These are phyloP conservation scores for Fusarium succisae DNA, from an alignment of 2,329 filamentous ascomycete genomes.

Conservation along the genomic window DNA sequence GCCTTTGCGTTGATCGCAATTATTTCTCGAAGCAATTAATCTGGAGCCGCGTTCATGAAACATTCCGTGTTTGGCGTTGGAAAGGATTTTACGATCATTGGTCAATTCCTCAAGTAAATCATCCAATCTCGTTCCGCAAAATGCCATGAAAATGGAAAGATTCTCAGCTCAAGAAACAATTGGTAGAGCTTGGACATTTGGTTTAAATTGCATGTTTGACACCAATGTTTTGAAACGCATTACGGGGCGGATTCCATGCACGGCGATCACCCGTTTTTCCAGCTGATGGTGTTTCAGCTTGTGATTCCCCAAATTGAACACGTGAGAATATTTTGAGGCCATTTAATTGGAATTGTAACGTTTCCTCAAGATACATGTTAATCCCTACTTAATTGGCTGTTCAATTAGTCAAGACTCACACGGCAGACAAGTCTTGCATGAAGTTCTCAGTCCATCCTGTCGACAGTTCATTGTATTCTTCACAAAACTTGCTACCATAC, in stretches of 20 bases:
- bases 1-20: not conserved
- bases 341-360: not conserved
- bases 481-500: not conserved
- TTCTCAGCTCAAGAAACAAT: not conserved
- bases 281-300: not conserved
- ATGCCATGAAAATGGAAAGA: not conserved
- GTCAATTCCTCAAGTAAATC: not conserved
- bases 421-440: not conserved
- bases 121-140: not conserved
- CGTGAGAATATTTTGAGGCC: not conserved
- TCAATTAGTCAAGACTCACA: too few relatives aligned
- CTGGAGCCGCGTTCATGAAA: not conserved
- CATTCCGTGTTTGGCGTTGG: not conserved
- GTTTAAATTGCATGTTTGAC: conserved; percentile 6
- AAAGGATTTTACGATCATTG: not conserved
- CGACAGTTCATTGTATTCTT: not conserved
- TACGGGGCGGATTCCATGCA: conserved; percentile 15
- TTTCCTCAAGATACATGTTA: not conserved
- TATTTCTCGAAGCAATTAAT: not conserved
- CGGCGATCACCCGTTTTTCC: conserved; percentile 6
- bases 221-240: conserved; percentile 9
- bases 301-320: not conserved
- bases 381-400: too few relatives aligned
- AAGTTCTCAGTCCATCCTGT: not conserved
- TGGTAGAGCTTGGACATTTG: not conserved